Evolutionary conservation across 2,329 filamentous ascomycete species (phyloP), one percentile per base, ranked within the genome.

Genomic region (Fusarium xyrophilum): DNA sequence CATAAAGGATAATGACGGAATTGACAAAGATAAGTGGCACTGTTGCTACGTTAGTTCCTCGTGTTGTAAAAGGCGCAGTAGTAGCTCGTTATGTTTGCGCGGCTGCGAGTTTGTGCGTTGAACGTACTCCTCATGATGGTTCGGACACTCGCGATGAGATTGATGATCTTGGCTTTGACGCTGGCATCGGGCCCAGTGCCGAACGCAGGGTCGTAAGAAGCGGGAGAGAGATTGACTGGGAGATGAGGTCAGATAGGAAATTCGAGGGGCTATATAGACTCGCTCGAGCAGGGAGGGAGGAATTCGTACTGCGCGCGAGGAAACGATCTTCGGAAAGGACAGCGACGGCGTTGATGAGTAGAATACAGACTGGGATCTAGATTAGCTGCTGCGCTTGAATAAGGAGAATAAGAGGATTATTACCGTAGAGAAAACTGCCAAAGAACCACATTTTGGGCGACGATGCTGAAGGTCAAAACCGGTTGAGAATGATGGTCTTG

Each of bases 311-410:
- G 73, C 79, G 90, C 82, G 91, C 81, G 71, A 97, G 91, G 80
- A 97, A 97, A 67, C 93, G 91, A 82, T 97, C 93, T 87, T 97
- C 94, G 74, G 93, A 97, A 70, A 98, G 91, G 76, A 97, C 89
- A 68, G 94, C 93, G 77, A 98, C 91, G 71, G 93, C 93, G 81
- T 99, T 99, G 81, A 96, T 89, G 77, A 98, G 87, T 76, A 98
- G 92, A 78, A 97, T 85, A 73, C 89, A 86, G 71, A 95, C 92
- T 79, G 42, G 38, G 36, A 38, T 33, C 13, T 39, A 25, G 5
- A 55, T 73, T 68, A 73, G 67, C 44, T 40, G n/a, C 32, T 39
- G 42, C 35, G 19, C 36, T 35, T 14, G 23, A n/a, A 48, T 36
- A 38, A 36, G 19, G 19, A 47, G 36, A n/a, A 9, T 15, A 35